phyloP scores from a whole-genome alignment of 208 protist species.

The Leishmania mexicana region DNA sequence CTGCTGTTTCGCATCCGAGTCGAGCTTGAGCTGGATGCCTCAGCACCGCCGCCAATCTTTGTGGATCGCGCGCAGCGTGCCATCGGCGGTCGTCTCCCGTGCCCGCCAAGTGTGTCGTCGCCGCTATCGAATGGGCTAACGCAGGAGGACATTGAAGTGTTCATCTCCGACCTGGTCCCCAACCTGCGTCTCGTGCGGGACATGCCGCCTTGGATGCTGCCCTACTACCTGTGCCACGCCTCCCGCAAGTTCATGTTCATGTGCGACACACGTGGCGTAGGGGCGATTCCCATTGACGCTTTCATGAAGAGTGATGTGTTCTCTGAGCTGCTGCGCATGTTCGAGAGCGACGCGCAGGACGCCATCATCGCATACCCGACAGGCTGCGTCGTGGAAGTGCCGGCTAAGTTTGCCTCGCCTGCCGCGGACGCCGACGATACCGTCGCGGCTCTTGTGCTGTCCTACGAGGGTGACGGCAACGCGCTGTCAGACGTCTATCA shows the following conservation, averaged over 20 bases:
- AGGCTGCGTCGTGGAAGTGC: slow-evolving; percentile 79
- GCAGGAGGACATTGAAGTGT: slow-evolving; percentile 84
- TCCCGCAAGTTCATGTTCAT: slow-evolving; percentile 95
- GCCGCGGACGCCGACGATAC: slow-evolving; percentile 68
- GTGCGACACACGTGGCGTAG: slow-evolving; percentile 80
- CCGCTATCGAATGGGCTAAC: slow-evolving; percentile 83
- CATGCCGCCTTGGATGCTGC: slow-evolving; percentile 85
- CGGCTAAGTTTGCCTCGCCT: slow-evolving; percentile 35
- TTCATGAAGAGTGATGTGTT: slow-evolving; percentile 90
- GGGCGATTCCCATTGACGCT: slow-evolving; percentile 75
- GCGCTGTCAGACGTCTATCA: slow-evolving; percentile 66
- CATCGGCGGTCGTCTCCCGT: slow-evolving; percentile 33
- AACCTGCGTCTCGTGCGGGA: slow-evolving; percentile 83
- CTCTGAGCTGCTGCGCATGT: slow-evolving; percentile 90
- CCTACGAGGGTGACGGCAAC: slow-evolving; percentile 66
- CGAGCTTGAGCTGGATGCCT: slow-evolving; percentile 69
- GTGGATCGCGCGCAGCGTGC: slow-evolving; percentile 13
- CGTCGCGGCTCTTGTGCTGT: slow-evolving; percentile 57
- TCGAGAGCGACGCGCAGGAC: slow-evolving; percentile 82
- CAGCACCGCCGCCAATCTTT: slow-evolving; percentile 45
- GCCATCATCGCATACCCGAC: slow-evolving; percentile 66
- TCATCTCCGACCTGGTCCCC: slow-evolving; percentile 70
- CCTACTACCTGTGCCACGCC: slow-evolving; percentile 92
- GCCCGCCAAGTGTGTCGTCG: slow-evolving; percentile 67
- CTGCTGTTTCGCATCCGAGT: slow-evolving; percentile 85